Base-by-base conservation (phyloP, 768 basidiomycete genomes). In the Xanthoconium purpureum region DNA sequence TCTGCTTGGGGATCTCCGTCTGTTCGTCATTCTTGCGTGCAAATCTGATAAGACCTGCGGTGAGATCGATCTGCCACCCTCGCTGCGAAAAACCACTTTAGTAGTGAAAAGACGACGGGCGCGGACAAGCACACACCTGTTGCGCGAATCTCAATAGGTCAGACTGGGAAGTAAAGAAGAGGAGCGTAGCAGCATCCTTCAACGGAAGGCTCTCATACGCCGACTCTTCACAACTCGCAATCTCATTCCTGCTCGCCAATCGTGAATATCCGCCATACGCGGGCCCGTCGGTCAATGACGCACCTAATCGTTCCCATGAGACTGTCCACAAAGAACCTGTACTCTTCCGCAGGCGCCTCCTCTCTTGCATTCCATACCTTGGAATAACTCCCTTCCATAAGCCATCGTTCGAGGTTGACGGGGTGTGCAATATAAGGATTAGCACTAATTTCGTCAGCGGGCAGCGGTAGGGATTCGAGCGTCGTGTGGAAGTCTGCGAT, bases 361-460 rank as follows among this genome's bases (percentile, higher is more conserved):
- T 91, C 91, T 61, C 94, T 84, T 37, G 95, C 95, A 66, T 90
- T 86, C 91, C 95, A 99, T 12, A 98, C 96, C 71, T 96, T 96
- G 74, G 91, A 93, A 72, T 98, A 99, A 65, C 89, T 90, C 38
- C 96, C 96, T 71, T 98, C 96, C 96, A 99, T 99, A 44, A 98
- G 81, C 91, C 95, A 98, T 48, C 90, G 81, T 71, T 99, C 96
- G 58, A 95, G 84, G 70, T 94, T 91, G 55, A 94, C 88, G 13
- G 92, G 91, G 69, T 94, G 93, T 51, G 82, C 80, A 66, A 94
- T 84, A 69, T 79, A 92, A 7, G 84, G 82, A 69, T 89, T 89
- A 33, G 83, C 78, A 32, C 78, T 75, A 58, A 88, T 84, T 44
- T 80, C 80, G 59, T 88, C 86, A 0, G 88, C 84, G 40, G 84